Percentiles rank a stretch among this genome's conserved stretches.
These are phyloP conservation scores for Perkinsus olseni DNA, from an alignment of 169 alveolate genomes.

Conservation along the genomic window DNA sequence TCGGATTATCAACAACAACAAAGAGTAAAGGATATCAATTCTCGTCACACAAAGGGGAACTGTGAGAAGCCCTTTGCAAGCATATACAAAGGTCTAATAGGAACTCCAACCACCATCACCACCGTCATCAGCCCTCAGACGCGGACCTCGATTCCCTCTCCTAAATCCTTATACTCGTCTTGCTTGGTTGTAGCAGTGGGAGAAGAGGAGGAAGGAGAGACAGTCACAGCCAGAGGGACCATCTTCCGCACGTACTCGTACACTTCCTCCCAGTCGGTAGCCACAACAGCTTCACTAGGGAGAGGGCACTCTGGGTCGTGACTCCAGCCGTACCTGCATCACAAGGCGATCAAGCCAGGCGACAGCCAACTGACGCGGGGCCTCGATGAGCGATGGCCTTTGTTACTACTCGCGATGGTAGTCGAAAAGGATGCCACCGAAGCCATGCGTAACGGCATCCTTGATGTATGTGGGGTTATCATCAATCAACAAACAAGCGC, in stretches of 20 bases:
- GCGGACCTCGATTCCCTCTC: neutral
- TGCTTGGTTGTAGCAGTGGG: neutral
- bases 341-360: no score
- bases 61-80: no score
- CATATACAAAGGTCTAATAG: neutral
- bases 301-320: neutral
- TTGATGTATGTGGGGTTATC: no score
- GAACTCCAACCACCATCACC: neutral
- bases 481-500: neutral
- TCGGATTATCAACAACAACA: no score
- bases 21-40: no score
- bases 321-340: neutral
- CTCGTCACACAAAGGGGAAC: no score
- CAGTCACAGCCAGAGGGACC: neutral
- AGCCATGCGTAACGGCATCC: no score
- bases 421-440: no score
- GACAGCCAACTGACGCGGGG: no score
- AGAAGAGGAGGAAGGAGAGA: neutral
- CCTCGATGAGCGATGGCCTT: no score
- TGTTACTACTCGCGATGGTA: no score
- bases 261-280: neutral
- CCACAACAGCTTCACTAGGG: neutral
- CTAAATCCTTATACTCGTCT: neutral
- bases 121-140: neutral
- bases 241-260: neutral